phyloP scores from a whole-genome alignment of 2,329 filamentous ascomycete genomes.

The Coniochaeta sp. region DNA sequence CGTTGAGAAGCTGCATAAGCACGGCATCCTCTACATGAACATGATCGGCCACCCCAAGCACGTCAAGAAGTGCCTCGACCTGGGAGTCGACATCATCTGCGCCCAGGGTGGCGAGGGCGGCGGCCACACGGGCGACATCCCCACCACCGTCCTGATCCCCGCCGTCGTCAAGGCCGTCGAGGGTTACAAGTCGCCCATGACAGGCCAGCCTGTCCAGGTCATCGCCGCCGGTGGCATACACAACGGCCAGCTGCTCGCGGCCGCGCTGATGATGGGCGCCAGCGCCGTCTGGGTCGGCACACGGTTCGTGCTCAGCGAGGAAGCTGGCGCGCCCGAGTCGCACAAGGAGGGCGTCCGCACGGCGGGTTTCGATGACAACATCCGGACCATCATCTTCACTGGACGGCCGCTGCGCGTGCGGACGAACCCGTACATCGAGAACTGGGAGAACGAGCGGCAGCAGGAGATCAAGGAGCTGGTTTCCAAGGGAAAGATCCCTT shows the following conservation, averaged over 20 bases:
- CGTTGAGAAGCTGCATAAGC: slow-evolving; percentile 81
- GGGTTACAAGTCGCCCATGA: slow-evolving; percentile 78
- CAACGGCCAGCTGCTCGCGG: slow-evolving; percentile 85
- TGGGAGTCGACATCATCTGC: slow-evolving; percentile 93
- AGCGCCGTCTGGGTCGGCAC: slow-evolving; percentile 94
- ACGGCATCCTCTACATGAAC: slow-evolving; percentile 96
- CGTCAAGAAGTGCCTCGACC: slow-evolving; percentile 88
- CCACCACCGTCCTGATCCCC: slow-evolving; percentile 87
- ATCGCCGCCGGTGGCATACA: slow-evolving; percentile 90
- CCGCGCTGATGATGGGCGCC: slow-evolving; percentile 87
- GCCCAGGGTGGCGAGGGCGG: slow-evolving; percentile 97
- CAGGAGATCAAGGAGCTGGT: slow-evolving; percentile 91
- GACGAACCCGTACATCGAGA: slow-evolving; percentile 85
- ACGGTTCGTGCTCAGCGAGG: slow-evolving; percentile 86
- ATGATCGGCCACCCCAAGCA: slow-evolving; percentile 99
- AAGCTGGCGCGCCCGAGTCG: slow-evolving; percentile 85
- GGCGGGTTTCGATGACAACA: slow-evolving; percentile 87
- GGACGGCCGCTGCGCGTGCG: slow-evolving; percentile 90
- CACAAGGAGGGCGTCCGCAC: slow-evolving; percentile 96
- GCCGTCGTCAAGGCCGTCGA: slow-evolving; percentile 77
- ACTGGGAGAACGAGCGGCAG: slow-evolving; percentile 91
- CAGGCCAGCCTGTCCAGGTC: slow-evolving; percentile 80
- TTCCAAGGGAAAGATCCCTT: slow-evolving; percentile 80
- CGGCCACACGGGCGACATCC: slow-evolving; percentile 91
- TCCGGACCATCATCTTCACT: slow-evolving; percentile 98